phyloP scores from a whole-genome alignment of 768 basidiomycete species.

The Cystobasidium tubakii region DNA sequence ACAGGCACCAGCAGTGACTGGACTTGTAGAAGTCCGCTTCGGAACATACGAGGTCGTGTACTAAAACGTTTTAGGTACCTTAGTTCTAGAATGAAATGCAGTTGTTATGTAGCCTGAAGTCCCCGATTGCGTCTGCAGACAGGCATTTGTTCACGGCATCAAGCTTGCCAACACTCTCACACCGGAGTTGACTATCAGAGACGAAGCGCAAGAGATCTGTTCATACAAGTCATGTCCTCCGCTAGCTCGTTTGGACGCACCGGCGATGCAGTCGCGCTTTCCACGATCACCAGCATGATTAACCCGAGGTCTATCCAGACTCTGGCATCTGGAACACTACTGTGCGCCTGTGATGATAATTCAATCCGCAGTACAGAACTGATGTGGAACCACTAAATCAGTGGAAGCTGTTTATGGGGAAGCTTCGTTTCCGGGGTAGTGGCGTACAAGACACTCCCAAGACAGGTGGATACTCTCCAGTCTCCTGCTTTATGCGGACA shows the following conservation, averaged over 20 bases:
- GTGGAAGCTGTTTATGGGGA: constrained; percentile 6
- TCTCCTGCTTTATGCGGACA: too few relatives aligned
- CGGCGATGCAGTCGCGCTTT: constrained; percentile 37
- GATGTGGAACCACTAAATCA: neutral
- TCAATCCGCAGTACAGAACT: neutral
- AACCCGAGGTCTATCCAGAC: constrained; percentile 6
- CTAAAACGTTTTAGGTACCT: too few relatives aligned
- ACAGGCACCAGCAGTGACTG: too few relatives aligned
- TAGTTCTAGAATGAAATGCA: too few relatives aligned
- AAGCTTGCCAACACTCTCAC: too few relatives aligned
- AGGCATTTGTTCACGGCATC: too few relatives aligned
- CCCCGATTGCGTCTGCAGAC: too few relatives aligned
- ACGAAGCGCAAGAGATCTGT: too few relatives aligned
- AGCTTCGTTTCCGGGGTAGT: constrained; percentile 29
- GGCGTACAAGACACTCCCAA: constrained; percentile 40
- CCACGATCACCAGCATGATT: neutral
- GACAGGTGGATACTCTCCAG: constrained; percentile 20
- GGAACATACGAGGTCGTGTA: too few relatives aligned
- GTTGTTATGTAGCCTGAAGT: too few relatives aligned
- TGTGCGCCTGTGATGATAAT: neutral
- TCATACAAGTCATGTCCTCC: neutral
- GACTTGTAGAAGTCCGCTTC: too few relatives aligned
- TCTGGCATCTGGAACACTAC: constrained; percentile 21
- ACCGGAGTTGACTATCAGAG: too few relatives aligned
- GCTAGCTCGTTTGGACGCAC: neutral